Percentiles rank a stretch among this genome's conserved stretches.
Conservation (phyloP, 2,329 filamentous ascomycete genomes). For the Harringtonia lauricola region DNA sequence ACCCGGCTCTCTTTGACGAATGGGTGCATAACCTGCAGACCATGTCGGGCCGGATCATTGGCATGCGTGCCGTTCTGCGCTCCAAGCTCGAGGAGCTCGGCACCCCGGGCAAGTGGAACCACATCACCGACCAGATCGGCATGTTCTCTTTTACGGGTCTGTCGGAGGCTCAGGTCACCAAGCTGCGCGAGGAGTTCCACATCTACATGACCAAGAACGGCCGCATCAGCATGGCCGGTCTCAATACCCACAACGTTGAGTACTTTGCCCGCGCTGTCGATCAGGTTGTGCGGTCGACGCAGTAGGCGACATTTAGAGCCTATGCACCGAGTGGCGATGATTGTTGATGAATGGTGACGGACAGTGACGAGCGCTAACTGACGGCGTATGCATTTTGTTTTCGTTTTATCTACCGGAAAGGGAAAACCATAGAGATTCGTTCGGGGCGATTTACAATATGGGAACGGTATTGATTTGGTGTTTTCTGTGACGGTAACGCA, state of each 20-base stretch:
- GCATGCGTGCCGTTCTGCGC: slow-evolving; percentile 74
- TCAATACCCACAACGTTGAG: slow-evolving; percentile 85
- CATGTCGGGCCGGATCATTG: slow-evolving; percentile 92
- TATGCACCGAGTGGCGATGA: neutral
- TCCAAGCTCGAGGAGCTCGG: slow-evolving; percentile 71
- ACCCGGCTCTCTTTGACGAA: slow-evolving; percentile 68
- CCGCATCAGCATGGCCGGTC: slow-evolving; percentile 94
- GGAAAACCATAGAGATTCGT: neutral
- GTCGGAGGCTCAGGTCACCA: slow-evolving; percentile 59
- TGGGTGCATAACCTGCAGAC: slow-evolving; percentile 88
- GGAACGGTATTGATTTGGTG: no score
- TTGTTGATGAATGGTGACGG: no score
- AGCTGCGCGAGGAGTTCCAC: slow-evolving; percentile 59
- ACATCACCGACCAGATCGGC: slow-evolving; percentile 97
- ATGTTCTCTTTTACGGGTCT: slow-evolving; percentile 97
- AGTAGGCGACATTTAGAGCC: neutral
- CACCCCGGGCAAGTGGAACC: slow-evolving; percentile 88
- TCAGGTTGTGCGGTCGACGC: slow-evolving; percentile 57
- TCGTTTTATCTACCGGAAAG: no score
- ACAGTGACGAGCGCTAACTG: neutral
- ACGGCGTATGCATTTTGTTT: no score
- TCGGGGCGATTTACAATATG: no score
- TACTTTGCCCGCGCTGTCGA: slow-evolving; percentile 88
- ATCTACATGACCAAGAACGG: slow-evolving; percentile 97
- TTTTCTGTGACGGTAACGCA: no score